Evolutionary conservation across 176 grass and related monocot species (phyloP).

Genomic region (barley (Hordeum vulgare)): DNA sequence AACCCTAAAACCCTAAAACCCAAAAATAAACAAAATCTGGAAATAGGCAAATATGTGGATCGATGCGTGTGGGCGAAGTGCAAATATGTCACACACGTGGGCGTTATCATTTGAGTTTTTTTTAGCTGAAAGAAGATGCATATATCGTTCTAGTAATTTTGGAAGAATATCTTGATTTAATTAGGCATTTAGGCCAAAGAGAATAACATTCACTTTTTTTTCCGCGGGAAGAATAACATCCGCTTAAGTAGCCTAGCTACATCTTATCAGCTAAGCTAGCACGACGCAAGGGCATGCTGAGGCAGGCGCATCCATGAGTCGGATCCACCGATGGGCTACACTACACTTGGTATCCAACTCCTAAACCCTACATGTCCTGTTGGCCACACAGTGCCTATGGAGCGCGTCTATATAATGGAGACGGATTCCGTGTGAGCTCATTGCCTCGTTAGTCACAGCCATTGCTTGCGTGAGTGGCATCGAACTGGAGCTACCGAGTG

Average conservation of each 20-base stretch:
- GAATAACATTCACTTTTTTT: not conserved
- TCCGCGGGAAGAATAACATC: not conserved
- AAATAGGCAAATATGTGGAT: too few species aligned
- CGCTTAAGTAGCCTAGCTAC: not conserved
- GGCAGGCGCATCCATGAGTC: conserved; percentile 28
- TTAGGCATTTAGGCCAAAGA: not conserved
- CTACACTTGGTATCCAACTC: not conserved
- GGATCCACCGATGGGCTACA: conserved; percentile 34
- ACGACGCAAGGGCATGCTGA: not conserved
- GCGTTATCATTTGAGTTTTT: too few species aligned
- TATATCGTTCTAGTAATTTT: not conserved
- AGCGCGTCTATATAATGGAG: conserved; percentile 52
- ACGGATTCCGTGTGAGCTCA: conserved; percentile 16
- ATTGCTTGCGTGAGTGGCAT: not conserved
- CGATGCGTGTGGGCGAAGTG: too few species aligned
- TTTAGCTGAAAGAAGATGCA: not conserved
- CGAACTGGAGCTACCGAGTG: not conserved
- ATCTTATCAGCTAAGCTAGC: conserved; percentile 8
- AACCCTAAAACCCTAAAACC: too few species aligned
- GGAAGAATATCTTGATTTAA: not conserved
- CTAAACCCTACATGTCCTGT: not conserved
- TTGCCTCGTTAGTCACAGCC: conserved; percentile 21
- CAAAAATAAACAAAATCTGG: too few species aligned
- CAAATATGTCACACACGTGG: too few species aligned
- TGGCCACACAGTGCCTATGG: not conserved